Evolutionary conservation across 352 stramenopile genomes (phyloP).

Genomic region (Pythium monospermum): DNA sequence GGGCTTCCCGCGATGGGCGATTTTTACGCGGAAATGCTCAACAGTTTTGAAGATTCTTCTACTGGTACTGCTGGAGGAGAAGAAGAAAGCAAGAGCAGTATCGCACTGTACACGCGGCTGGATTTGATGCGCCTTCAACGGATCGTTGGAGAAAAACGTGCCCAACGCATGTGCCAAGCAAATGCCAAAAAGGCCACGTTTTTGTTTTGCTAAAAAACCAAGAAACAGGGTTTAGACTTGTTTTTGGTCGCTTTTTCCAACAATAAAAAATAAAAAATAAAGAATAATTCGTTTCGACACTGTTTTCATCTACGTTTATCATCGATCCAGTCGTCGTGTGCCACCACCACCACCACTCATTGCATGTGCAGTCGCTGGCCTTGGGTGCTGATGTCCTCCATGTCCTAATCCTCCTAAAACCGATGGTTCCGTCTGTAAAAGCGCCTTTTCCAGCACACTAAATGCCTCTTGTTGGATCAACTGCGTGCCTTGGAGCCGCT

Average conservation of each 20-base stretch:
- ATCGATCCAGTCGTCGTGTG: too few species aligned
- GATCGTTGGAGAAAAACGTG: conserved; percentile 64
- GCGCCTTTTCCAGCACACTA: conserved; percentile 58
- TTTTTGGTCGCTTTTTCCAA: too few species aligned
- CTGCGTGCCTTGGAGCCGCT: conserved; percentile 65
- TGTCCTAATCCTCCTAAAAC: too few species aligned
- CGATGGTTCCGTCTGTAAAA: too few species aligned
- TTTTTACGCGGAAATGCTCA: conserved; percentile 81
- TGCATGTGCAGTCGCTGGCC: conserved; percentile 10
- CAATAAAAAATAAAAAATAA: too few species aligned
- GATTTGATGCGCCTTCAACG: conserved; percentile 66
- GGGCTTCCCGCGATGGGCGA: conserved; percentile 51
- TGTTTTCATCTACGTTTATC: too few species aligned
- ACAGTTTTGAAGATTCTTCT: conserved; percentile 47
- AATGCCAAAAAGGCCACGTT: conserved; percentile 66
- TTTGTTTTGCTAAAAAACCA: conserved; percentile 77
- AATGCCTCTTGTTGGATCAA: conserved; percentile 71
- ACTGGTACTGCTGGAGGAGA: conserved; percentile 8
- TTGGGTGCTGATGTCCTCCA: too few species aligned
- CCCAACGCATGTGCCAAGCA: conserved; percentile 61
- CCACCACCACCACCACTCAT: too few species aligned
- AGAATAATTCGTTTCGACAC: too few species aligned
- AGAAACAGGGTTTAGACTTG: too few species aligned
- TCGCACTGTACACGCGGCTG: conserved; percentile 57
- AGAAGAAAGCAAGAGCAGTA: conserved; percentile 40